These are phyloP conservation scores for Acanthamoeba healyi DNA, from an alignment of 208 protist genomes.

Conservation along the genomic window DNA sequence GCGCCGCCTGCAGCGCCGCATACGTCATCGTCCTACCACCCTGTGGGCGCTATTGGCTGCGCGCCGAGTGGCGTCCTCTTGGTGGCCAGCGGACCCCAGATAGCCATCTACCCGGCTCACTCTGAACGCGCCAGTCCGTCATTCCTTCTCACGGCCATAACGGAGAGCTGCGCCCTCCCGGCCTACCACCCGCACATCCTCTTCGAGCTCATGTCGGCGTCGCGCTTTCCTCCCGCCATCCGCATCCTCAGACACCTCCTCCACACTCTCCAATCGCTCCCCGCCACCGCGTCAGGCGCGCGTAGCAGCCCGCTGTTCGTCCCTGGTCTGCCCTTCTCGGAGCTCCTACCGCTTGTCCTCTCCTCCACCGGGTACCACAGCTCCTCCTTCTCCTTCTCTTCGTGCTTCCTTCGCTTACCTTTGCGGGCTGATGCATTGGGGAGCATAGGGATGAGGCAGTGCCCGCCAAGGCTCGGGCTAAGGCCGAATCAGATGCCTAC, in stretches of 20 bases:
- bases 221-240: background rate
- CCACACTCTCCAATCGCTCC: background rate
- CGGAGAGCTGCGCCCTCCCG: slow-evolving; percentile 15
- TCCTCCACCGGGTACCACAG: background rate
- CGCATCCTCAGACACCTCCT: slow-evolving; percentile 59
- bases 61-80: background rate
- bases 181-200: slow-evolving; percentile 66
- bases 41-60: background rate
- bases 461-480: background rate
- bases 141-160: background rate
- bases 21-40: background rate
- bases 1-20: background rate
- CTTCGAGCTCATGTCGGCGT: slow-evolving; percentile 39
- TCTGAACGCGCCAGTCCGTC: background rate
- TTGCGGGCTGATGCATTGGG: too few species aligned
- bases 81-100: slow-evolving; percentile 26
- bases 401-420: background rate
- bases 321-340: background rate
- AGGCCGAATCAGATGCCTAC: background rate
- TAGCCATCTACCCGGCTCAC: background rate
- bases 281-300: background rate
- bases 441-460: background rate
- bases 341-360: slow-evolving; percentile 36
- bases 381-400: background rate
- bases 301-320: background rate